phyloP scores from a whole-genome alignment of 768 basidiomycete species.

The Kwoniella dejecticola region DNA sequence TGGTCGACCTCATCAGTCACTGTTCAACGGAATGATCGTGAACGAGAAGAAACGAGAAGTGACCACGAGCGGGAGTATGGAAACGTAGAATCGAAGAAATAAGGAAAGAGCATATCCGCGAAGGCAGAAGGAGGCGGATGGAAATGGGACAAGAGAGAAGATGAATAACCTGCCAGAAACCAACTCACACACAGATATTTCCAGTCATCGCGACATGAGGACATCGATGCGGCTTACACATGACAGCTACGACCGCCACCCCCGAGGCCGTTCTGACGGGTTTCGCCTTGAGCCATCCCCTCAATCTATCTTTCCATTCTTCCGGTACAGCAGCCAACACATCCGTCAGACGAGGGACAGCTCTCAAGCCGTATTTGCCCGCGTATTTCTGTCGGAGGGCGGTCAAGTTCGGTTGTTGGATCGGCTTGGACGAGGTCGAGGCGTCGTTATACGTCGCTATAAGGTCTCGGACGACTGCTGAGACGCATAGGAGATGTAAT shows the following conservation, averaged over 20 bases:
- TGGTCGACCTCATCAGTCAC: too few species aligned
- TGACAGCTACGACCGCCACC: conserved; percentile 98
- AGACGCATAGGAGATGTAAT: conserved; percentile 81
- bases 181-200: conserved; percentile 90
- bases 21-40: too few species aligned
- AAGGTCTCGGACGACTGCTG: conserved; percentile 90
- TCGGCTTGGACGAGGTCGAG: conserved; percentile 30
- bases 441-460: conserved; percentile 60
- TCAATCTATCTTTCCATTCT: conserved; percentile 86
- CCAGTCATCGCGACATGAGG: conserved; percentile 99
- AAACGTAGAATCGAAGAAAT: too few species aligned
- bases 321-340: conserved; percentile 98
- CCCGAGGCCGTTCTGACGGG: conserved; percentile 97
- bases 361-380: conserved; percentile 83
- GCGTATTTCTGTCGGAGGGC: conserved; percentile 81
- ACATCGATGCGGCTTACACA: conserved; percentile 99
- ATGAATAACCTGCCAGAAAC: too few species aligned
- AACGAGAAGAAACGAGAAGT: not conserved
- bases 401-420: conserved; percentile 80
- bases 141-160: too few species aligned
- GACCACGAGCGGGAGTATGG: too few species aligned
- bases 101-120: too few species aligned
- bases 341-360: conserved; percentile 90
- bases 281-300: conserved; percentile 86
- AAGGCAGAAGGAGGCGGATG: too few species aligned